Evolutionary conservation across 163 green algal species (phyloP).

Genomic region (Coccomyxa subellipsoidea): DNA sequence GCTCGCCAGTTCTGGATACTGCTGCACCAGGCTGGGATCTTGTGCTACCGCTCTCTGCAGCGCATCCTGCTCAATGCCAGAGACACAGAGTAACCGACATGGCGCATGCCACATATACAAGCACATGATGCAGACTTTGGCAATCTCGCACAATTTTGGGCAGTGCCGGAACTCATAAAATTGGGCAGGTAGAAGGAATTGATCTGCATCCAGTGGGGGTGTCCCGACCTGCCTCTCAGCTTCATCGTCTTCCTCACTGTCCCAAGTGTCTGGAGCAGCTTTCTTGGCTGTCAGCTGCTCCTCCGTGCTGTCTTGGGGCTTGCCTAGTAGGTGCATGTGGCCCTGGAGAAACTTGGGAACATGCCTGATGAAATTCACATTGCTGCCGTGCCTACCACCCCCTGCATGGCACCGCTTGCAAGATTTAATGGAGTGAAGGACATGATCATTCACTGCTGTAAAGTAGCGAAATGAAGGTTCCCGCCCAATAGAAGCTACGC

Average conservation of each 20-base stretch:
- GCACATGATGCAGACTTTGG: no score
- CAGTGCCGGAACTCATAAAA: no score
- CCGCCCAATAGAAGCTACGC: no score
- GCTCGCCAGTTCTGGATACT: slow-evolving; percentile 55
- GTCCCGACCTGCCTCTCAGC: slow-evolving; percentile 28
- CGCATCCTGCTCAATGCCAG: slow-evolving; percentile 49
- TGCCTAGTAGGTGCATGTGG: slow-evolving; percentile 60
- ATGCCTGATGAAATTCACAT: slow-evolving; percentile 32
- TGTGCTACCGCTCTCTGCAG: slow-evolving; percentile 68
- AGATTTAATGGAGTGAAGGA: no score
- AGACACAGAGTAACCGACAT: no score
- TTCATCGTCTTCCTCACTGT: slow-evolving; percentile 27
- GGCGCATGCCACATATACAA: neutral
- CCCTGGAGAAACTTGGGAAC: slow-evolving; percentile 71
- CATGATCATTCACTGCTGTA: no score
- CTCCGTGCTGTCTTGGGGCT: slow-evolving; percentile 31
- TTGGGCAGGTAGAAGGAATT: no score
- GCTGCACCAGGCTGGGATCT: slow-evolving; percentile 60
- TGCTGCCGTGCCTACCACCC: slow-evolving; percentile 16
- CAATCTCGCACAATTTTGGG: no score
- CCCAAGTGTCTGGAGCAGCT: neutral
- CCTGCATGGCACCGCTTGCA: no score
- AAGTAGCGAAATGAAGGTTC: no score
- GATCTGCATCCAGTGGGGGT: no score
- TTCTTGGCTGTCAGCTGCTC: slow-evolving; percentile 15